phyloP scores from a whole-genome alignment of 768 basidiomycete genomes.

The Candolleomyces aberdarensis region DNA sequence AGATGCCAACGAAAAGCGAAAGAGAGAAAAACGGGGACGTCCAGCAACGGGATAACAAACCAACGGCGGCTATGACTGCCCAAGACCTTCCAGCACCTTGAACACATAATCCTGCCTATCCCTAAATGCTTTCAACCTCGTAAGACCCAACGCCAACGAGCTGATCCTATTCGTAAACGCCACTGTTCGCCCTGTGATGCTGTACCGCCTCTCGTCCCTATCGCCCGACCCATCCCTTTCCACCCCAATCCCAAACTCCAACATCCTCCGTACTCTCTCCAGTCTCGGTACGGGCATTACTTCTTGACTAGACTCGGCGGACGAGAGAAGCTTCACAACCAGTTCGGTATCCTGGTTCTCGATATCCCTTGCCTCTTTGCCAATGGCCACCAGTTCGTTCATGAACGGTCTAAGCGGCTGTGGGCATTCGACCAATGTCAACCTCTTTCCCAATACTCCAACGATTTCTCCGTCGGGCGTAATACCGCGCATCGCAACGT shows the following conservation, averaged over 20 bases:
- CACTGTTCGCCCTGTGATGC: slow-evolving; percentile 62
- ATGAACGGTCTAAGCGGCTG: slow-evolving; percentile 65
- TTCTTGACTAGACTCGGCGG: slow-evolving; percentile 23
- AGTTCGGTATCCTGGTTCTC: slow-evolving; percentile 50
- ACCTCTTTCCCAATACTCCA: slow-evolving; percentile 53
- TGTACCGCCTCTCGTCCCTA: slow-evolving; percentile 36
- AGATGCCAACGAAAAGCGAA: too few species aligned
- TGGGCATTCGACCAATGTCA: slow-evolving; percentile 64
- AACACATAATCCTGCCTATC: slow-evolving; percentile 72
- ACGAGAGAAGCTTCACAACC: slow-evolving; percentile 42
- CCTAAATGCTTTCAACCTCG: slow-evolving; percentile 64
- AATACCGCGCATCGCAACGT: slow-evolving; percentile 53
- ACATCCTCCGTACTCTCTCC: slow-evolving; percentile 54
- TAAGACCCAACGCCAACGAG: slow-evolving; percentile 68
- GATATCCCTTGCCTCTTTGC: slow-evolving; percentile 44
- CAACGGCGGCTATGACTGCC: slow-evolving; percentile 8
- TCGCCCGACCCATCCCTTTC: slow-evolving; percentile 20
- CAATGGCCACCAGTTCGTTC: slow-evolving; percentile 56
- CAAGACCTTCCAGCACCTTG: slow-evolving; percentile 55
- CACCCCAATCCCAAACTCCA: slow-evolving; percentile 58
- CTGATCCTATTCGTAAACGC: slow-evolving; percentile 78
- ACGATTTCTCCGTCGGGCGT: slow-evolving; percentile 48
- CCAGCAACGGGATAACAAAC: too few species aligned
- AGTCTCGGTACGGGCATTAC: slow-evolving; percentile 45
- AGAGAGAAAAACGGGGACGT: too few species aligned